Percentiles rank a stretch among this genome's conserved stretches.
phyloP scores from a whole-genome alignment of 805 yeast genomes.

The Millerozyma miso region DNA sequence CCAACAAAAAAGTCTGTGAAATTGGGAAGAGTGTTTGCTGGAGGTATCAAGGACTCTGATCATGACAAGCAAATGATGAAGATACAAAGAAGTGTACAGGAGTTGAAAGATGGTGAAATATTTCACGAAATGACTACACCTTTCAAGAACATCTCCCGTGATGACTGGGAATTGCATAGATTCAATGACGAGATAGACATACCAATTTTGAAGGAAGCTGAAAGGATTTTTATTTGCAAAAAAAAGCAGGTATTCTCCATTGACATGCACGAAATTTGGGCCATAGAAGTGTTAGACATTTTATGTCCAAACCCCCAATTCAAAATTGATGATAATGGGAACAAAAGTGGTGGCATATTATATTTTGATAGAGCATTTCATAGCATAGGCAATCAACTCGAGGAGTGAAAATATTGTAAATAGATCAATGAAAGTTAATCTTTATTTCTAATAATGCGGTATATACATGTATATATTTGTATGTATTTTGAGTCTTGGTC shows the following conservation, averaged over 20 bases:
- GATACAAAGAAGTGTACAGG: slow-evolving; percentile 22
- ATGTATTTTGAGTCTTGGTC: not conserved
- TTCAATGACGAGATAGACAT: slow-evolving; percentile 24
- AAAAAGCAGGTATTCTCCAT: slow-evolving; percentile 50
- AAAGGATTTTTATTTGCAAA: slow-evolving; percentile 59
- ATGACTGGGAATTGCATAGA: slow-evolving; percentile 30
- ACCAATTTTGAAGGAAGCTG: slow-evolving; percentile 58
- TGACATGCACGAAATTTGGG: slow-evolving; percentile 89
- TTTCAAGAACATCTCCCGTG: slow-evolving; percentile 34
- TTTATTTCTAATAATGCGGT: not conserved
- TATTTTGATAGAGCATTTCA: slow-evolving; percentile 65
- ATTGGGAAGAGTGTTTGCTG: slow-evolving; percentile 62
- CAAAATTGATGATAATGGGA: slow-evolving; percentile 6
- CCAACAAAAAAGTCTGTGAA: slow-evolving; percentile 53
- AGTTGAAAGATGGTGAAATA: slow-evolving; percentile 27
- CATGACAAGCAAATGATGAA: slow-evolving; percentile 23
- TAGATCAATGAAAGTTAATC: not conserved
- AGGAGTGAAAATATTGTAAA: not conserved
- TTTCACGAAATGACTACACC: slow-evolving; percentile 52
- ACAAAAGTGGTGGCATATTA: slow-evolving; percentile 57
- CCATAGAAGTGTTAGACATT: slow-evolving; percentile 68
- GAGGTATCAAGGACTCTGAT: slow-evolving; percentile 50
- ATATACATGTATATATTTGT: slow-evolving; percentile 1
- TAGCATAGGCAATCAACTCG: slow-evolving; percentile 21
- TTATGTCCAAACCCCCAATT: slow-evolving; percentile 20